Evolutionary conservation across 148 eudicot genomes (phyloP), one percentile per base, ranked within the genome.

Genomic region (Gaultheria prostrata): DNA sequence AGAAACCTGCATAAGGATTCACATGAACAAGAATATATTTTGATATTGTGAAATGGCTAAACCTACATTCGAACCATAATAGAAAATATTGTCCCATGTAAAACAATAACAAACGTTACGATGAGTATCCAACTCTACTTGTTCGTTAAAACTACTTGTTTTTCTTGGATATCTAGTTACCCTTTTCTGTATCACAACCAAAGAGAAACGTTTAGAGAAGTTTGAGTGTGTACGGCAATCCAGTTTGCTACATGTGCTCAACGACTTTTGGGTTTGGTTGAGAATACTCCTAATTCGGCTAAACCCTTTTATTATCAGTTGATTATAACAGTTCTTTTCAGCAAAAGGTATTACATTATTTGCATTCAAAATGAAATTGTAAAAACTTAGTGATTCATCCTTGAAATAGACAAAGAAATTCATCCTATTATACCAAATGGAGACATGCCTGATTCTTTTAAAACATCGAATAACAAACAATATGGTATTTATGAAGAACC

Each of bases 1-100:
- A 45, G 88, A 78, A 86, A 92, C 87, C 94, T 92, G 71, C 86
- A 89, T 35, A 74, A 53, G 71, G 12, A 80, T 39, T 6, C 46
- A 21, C 3, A 26, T 21, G 20, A 73, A 76, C 26, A 30, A 67
- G 20, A 81, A 49, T 59, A 3, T 26, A 65, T 65, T 12, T 65
- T 11, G 30, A 65, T 26, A 65, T 65, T 65, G 70, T 11, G 5
- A 65, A 26, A 24, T 10, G 12, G 33, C 33, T 12, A 24, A 26
- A 65, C 32, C 33, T 21, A 61, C 8, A n/a, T 61, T 61, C 67
- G n/a, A 61, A 61, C 11, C 67, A 65, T 63, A 24, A 26, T 28
- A 12, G 53, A 46, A 45, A 39, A 43, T 43, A 45, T 12, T 71
- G 43, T 33, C 48, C 46, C 43, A 71, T 33, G 43, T 71, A 71